Evolutionary conservation across 768 basidiomycete genomes (phyloP).

Genomic region (Leccinum disarticulatum): DNA sequence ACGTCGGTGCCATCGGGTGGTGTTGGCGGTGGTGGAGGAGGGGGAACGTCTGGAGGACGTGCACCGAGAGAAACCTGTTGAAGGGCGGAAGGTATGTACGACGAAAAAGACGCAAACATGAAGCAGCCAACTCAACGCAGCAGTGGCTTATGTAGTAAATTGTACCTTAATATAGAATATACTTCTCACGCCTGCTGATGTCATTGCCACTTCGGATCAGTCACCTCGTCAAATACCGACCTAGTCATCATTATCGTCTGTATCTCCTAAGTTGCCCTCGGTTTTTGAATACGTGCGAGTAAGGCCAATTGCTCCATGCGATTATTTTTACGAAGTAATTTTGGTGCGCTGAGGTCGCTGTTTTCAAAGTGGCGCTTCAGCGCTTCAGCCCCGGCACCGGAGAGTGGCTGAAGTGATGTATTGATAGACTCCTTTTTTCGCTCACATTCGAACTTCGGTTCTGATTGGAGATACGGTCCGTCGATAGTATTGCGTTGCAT

Average conservation of each 20-base stretch:
- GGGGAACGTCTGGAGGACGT: conserved; percentile 23
- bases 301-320: too few relatives aligned
- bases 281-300: too few relatives aligned
- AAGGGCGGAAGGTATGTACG: conserved; percentile 50
- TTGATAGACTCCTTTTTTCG: too few relatives aligned
- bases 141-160: conserved; percentile 18
- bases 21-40: conserved; percentile 10
- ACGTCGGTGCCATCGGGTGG: conserved; percentile 19
- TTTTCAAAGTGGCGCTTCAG: too few relatives aligned
- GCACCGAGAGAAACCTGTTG: conserved; percentile 36
- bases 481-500: too few relatives aligned
- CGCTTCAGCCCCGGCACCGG: too few relatives aligned
- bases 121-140: not conserved
- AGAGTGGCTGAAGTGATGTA: too few relatives aligned
- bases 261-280: too few relatives aligned
- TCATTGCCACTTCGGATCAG: conserved; percentile 12
- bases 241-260: not conserved
- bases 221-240: not conserved
- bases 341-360: too few relatives aligned
- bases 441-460: too few relatives aligned
- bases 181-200: conserved; percentile 10
- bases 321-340: too few relatives aligned
- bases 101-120: conserved; percentile 56
- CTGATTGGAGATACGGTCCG: too few relatives aligned
- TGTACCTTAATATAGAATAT: conserved; percentile 1